phyloP scores from a whole-genome alignment of 768 basidiomycete species.

The Sistotremastrum niveocremeum region DNA sequence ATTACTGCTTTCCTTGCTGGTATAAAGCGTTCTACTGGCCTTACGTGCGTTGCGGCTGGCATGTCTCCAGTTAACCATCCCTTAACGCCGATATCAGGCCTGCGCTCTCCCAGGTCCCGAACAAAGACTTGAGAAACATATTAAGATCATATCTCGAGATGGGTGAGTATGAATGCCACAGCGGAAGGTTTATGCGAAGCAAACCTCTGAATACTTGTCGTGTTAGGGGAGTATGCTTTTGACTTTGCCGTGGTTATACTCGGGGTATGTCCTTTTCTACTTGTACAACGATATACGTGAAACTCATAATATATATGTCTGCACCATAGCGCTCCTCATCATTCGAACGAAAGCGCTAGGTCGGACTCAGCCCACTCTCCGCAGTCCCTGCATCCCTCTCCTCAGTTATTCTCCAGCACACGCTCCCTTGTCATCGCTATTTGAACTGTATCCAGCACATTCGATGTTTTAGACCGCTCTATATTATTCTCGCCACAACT shows the following conservation, averaged over 20 bases:
- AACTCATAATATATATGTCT: not conserved
- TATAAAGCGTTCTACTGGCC: slow-evolving; percentile 68
- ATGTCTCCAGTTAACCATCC: not conserved
- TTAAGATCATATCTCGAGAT: slow-evolving; percentile 68
- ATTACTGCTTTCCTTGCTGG: slow-evolving; percentile 75
- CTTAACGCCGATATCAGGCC: slow-evolving; percentile 33
- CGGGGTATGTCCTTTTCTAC: slow-evolving; percentile 39
- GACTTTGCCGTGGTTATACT: slow-evolving; percentile 78
- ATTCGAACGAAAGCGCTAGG: slow-evolving; percentile 45
- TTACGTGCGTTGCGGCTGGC: slow-evolving; percentile 47
- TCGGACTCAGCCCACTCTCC: not conserved
- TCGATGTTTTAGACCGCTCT: not conserved
- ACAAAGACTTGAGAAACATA: slow-evolving; percentile 74
- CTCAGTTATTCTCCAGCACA: slow-evolving; percentile 7
- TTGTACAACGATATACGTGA: no score
- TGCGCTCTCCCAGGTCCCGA: slow-evolving; percentile 60
- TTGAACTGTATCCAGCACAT: not conserved
- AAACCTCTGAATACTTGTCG: slow-evolving; percentile 6
- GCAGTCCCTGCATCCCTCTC: slow-evolving; percentile 2
- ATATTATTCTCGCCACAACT: slow-evolving; percentile 1
- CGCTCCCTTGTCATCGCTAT: not conserved
- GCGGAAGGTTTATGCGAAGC: not conserved
- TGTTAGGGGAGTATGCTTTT: slow-evolving; percentile 67
- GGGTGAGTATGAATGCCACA: slow-evolving; percentile 29
- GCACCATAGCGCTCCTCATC: slow-evolving; percentile 48